These are phyloP conservation scores for Xylaria sp. DNA, from an alignment of 495 filamentous ascomycete genomes.

Conservation along the genomic window DNA sequence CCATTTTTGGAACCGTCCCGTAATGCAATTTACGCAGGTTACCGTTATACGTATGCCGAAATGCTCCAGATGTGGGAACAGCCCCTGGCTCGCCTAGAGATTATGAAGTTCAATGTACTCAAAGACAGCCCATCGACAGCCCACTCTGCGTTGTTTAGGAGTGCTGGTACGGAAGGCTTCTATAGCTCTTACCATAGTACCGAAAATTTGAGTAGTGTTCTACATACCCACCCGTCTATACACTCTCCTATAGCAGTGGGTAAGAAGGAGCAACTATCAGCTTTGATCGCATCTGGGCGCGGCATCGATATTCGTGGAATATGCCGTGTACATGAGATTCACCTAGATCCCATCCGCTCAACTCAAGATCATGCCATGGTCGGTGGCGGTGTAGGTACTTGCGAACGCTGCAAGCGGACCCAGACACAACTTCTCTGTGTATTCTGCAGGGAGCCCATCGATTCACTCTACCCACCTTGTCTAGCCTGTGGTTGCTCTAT, in stretches of 20 bases:
- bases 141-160: constrained; percentile 36
- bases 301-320: constrained; percentile 67
- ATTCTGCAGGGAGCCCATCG: constrained; percentile 64
- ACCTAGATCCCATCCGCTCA: constrained; percentile 58
- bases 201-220: constrained; percentile 35
- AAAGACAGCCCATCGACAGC: constrained; percentile 47
- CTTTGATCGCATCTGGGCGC: constrained; percentile 48
- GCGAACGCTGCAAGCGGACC: constrained; percentile 56
- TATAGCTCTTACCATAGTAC: constrained; percentile 43
- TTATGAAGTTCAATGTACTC: constrained; percentile 81
- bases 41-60: constrained; percentile 81
- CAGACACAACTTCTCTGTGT: constrained; percentile 64
- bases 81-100: constrained; percentile 74
- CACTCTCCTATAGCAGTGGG: constrained; percentile 55
- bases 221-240: constrained; percentile 30
- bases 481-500: constrained; percentile 66
- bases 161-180: constrained; percentile 37
- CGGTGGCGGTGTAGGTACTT: constrained; percentile 62
- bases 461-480: constrained; percentile 63
- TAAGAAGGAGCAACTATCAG: constrained; percentile 52
- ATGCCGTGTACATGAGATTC: constrained; percentile 63
- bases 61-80: constrained; percentile 84
- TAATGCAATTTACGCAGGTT: constrained; percentile 67
- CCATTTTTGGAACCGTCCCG: constrained; percentile 73
- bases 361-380: constrained; percentile 44